These are phyloP conservation scores for Onygena corvina DNA, from an alignment of 2,329 filamentous ascomycete species.

Conservation along the genomic window DNA sequence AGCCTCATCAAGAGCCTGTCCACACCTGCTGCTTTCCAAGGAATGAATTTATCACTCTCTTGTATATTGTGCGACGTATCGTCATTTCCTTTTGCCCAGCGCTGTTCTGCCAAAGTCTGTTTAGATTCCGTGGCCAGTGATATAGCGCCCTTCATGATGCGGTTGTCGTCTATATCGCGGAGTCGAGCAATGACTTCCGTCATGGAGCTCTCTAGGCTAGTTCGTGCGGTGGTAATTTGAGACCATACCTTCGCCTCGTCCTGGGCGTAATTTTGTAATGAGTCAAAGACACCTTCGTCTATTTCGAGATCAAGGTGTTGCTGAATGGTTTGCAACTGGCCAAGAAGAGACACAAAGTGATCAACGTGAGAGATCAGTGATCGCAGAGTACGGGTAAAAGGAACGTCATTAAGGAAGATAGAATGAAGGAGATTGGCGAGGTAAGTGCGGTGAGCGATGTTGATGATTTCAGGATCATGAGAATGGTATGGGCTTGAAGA, in stretches of 20 bases:
- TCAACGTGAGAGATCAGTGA: slow-evolving; percentile 49
- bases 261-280: slow-evolving; percentile 55
- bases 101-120: slow-evolving; percentile 16
- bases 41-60: slow-evolving; percentile 45
- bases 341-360: slow-evolving; percentile 63
- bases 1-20: slow-evolving; percentile 85
- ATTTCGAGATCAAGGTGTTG: slow-evolving; percentile 66
- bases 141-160: slow-evolving; percentile 32
- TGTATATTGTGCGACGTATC: slow-evolving; percentile 23
- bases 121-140: slow-evolving; percentile 23
- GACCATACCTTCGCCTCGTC: slow-evolving; percentile 59
- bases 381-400: slow-evolving; percentile 32
- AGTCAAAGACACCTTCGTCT: slow-evolving; percentile 70
- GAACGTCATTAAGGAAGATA: slow-evolving; percentile 33
- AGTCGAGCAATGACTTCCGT: slow-evolving; percentile 48
- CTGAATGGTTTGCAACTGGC: slow-evolving; percentile 65
- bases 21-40: slow-evolving; percentile 63
- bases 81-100: slow-evolving; percentile 22
- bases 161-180: slow-evolving; percentile 48
- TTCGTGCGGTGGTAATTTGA: slow-evolving; percentile 53
- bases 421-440: slow-evolving; percentile 50
- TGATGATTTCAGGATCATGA: slow-evolving; percentile 75
- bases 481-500: slow-evolving; percentile 18
- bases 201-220: slow-evolving; percentile 54
- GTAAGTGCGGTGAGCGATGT: slow-evolving; percentile 66